Conservation (phyloP, 23 red algal genomes). For the Rhodosorus marinus region DNA sequence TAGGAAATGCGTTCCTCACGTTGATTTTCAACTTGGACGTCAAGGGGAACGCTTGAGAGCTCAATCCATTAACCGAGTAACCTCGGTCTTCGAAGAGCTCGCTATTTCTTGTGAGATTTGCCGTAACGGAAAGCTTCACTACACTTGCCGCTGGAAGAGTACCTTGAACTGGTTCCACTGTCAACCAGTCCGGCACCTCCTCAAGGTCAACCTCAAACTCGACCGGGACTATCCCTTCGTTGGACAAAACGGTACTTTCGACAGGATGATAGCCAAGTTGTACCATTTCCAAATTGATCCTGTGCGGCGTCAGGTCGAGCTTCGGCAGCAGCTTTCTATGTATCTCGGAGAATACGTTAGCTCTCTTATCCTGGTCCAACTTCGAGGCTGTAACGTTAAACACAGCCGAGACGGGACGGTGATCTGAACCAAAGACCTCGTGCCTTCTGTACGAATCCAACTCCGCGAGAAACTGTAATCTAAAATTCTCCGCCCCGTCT, state of each 20-base stretch:
- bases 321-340: conserved; percentile 2
- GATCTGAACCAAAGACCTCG: conserved; percentile 74
- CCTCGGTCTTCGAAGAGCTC: no score
- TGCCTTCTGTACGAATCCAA: conserved; percentile 42
- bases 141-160: no score
- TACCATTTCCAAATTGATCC: neutral
- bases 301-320: neutral
- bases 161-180: no score
- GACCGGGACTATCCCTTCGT: neutral
- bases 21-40: no score
- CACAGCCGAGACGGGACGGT: conserved; percentile 55
- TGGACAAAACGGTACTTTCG: neutral
- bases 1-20: no score
- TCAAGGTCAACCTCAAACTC: neutral
- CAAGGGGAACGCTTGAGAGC: no score
- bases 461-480: no score
- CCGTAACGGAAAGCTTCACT: no score
- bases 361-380: conserved; percentile 4
- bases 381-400: conserved; percentile 19
- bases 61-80: no score
- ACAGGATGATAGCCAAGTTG: neutral
- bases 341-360: conserved; percentile 3
- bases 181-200: no score
- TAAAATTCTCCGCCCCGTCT: no score
- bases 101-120: no score